Base-by-base conservation (phyloP, 2,329 filamentous ascomycete species). In the Lasiodiplodia sp. region DNA sequence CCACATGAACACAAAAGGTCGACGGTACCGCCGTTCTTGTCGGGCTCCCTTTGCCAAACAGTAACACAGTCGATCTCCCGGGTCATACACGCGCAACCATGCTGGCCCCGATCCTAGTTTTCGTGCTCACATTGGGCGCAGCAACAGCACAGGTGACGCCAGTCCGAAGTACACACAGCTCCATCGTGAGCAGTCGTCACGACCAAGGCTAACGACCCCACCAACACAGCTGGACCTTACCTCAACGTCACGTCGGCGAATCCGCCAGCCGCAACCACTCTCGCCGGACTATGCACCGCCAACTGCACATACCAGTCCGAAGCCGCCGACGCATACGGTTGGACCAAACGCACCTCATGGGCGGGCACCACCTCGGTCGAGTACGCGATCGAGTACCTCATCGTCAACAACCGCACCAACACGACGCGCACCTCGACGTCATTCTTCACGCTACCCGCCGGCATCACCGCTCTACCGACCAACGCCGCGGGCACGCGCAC, bases 331-430 rank as follows among this genome's bases (percentile, higher is more conserved):
- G 21, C 14, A 1, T 60, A 34, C 57, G 34, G 51, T 11, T 53
- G 51, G 51, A 53, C 51, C 5, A 28, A 31, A 12, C 10, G 12
- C 1, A 11, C 14, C 2, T 52, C 23, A 7, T 28, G 31, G 31
- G 31, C 21, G 0, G 51, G 51, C 51, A 53, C 51, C 0, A 53
- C 40, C 0, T 44, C 56, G 0, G 40, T 49, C 7, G 25, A 40
- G 11, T 34, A 63, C 25, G 58, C 38, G 10, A 38, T 63, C 23
- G 58, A 47, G n/a, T 63, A 51, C 25, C n/a, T 63, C 38, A 37
- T 63, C n/a, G 18, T 63, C 23, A 63, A 63, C 40, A 63, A 63
- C 16, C 58, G 44, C 8, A 63, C 58, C 38, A 63, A 63, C 58
- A 52, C 58, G 14, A 63, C 58, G 16, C 12, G 40, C 18, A 63